Conservation (phyloP, 2,329 filamentous ascomycete species). For the Fusarium caatingaense region DNA sequence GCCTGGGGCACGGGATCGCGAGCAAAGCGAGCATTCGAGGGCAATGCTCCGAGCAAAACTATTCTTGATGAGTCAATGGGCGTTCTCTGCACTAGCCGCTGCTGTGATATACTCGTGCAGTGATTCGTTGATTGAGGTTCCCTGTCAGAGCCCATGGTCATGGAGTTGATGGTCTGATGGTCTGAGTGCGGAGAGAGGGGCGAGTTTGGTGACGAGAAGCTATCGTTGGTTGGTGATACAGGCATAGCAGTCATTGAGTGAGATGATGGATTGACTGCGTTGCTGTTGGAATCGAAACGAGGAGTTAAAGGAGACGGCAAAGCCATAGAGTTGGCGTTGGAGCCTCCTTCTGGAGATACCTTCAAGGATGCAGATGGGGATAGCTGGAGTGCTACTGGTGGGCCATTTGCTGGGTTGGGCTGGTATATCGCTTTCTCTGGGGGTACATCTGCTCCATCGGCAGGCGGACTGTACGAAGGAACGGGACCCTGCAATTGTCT, state of each 20-base stretch:
- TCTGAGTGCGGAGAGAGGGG: slow-evolving; percentile 28
- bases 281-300: slow-evolving; percentile 57
- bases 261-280: slow-evolving; percentile 55
- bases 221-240: slow-evolving; percentile 29
- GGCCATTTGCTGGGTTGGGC: slow-evolving; percentile 32
- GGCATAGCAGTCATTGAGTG: slow-evolving; percentile 53
- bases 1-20: slow-evolving; percentile 21
- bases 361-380: slow-evolving; percentile 37
- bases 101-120: slow-evolving; percentile 8
- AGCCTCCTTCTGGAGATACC: slow-evolving; percentile 35
- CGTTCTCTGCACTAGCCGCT: slow-evolving; percentile 55
- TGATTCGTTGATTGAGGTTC: slow-evolving; percentile 7
- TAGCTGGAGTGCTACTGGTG: slow-evolving; percentile 27
- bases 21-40: slow-evolving; percentile 56
- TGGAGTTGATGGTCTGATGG: slow-evolving; percentile 20
- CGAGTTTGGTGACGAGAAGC: slow-evolving; percentile 30
- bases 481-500: slow-evolving; percentile 63
- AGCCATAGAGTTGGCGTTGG: slow-evolving; percentile 52
- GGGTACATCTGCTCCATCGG: slow-evolving; percentile 41
- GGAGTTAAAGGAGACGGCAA: slow-evolving; percentile 60
- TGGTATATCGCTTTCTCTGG: slow-evolving; percentile 49
- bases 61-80: slow-evolving; percentile 65
- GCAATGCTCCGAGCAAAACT: slow-evolving; percentile 66
- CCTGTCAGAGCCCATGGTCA: slow-evolving; percentile 17
- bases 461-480: slow-evolving; percentile 61